Percentiles rank a stretch among this genome's conserved stretches.
Evolutionary conservation across 2,329 filamentous ascomycete species (phyloP).

Genomic region (Talaromyces albobiverticillius): DNA sequence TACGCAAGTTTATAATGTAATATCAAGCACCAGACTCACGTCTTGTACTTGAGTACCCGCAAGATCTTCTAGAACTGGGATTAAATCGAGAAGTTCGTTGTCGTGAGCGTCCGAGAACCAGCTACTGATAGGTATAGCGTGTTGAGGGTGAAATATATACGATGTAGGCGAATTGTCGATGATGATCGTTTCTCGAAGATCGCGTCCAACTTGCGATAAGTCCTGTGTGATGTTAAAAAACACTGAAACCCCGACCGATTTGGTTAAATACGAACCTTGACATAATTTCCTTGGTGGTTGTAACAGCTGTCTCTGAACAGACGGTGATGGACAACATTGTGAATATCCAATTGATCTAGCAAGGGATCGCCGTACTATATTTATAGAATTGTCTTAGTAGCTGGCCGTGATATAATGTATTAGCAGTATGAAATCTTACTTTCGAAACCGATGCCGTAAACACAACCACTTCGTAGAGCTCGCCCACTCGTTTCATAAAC

Average conservation of each 20-base stretch:
- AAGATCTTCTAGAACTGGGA: slow-evolving; percentile 96
- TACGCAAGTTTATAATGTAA: slow-evolving; percentile 55
- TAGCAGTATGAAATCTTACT: slow-evolving; percentile 50
- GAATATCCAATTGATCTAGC: slow-evolving; percentile 93
- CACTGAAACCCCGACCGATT: slow-evolving; percentile 15
- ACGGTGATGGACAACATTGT: slow-evolving; percentile 92
- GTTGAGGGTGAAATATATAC: slow-evolving; percentile 99
- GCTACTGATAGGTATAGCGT: slow-evolving; percentile 98
- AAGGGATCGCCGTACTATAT: slow-evolving; percentile 91
- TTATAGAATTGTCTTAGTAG: neutral
- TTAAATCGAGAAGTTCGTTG: slow-evolving; percentile 95
- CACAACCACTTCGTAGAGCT: slow-evolving; percentile 96
- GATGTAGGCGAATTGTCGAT: slow-evolving; percentile 99
- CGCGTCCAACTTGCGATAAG: slow-evolving; percentile 91
- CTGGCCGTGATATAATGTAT: slow-evolving; percentile 1
- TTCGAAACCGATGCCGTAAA: slow-evolving; percentile 99
- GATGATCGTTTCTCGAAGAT: slow-evolving; percentile 96
- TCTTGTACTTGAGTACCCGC: slow-evolving; percentile 85
- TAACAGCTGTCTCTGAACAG: slow-evolving; percentile 98
- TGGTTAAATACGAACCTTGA: slow-evolving; percentile 59
- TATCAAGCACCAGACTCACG: slow-evolving; percentile 95
- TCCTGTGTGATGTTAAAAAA: slow-evolving; percentile 53
- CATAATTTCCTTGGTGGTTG: slow-evolving; percentile 98
- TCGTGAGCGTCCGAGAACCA: slow-evolving; percentile 99
- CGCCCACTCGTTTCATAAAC: slow-evolving; percentile 97